Conservation (phyloP, 495 filamentous ascomycete genomes). For the Lentithecium fluviatile region DNA sequence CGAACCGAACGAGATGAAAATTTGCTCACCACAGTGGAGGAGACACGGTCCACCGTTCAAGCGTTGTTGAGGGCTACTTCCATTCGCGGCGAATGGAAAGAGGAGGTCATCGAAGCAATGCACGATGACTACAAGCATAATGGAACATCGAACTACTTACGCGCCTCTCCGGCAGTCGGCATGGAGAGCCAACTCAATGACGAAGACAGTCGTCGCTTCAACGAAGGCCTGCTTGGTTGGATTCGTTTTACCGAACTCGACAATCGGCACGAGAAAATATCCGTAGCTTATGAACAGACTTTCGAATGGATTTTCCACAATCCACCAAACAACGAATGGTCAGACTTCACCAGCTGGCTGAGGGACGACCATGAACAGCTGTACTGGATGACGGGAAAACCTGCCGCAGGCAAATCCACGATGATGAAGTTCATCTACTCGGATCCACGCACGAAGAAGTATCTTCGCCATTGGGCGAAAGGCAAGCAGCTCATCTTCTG, state of each 20-base stretch:
- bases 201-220: not conserved
- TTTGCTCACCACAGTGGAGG: too few species aligned
- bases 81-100: not conserved
- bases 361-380: not conserved
- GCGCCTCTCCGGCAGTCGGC: not conserved
- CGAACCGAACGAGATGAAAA: too few species aligned
- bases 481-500: conserved; percentile 5
- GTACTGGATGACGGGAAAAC: conserved; percentile 31
- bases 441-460: conserved; percentile 5
- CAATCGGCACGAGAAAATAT: conserved; percentile 11
- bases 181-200: not conserved
- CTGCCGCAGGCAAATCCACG: conserved; percentile 27
- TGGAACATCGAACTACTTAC: not conserved
- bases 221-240: conserved; percentile 4
- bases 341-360: conserved; percentile 9
- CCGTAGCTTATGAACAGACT: not conserved
- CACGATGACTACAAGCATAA: conserved; percentile 5
- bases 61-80: too few species aligned
- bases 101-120: conserved; percentile 9
- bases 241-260: conserved; percentile 12
- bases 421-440: conserved; percentile 28
- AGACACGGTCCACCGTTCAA: too few species aligned
- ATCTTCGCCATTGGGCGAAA: conserved; percentile 7
- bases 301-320: conserved; percentile 15
- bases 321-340: conserved; percentile 3